Percentiles rank a stretch among this genome's conserved stretches.
Conservation (phyloP, 2,329 filamentous ascomycete species). For the Tolypocladium ophioglossoides region DNA sequence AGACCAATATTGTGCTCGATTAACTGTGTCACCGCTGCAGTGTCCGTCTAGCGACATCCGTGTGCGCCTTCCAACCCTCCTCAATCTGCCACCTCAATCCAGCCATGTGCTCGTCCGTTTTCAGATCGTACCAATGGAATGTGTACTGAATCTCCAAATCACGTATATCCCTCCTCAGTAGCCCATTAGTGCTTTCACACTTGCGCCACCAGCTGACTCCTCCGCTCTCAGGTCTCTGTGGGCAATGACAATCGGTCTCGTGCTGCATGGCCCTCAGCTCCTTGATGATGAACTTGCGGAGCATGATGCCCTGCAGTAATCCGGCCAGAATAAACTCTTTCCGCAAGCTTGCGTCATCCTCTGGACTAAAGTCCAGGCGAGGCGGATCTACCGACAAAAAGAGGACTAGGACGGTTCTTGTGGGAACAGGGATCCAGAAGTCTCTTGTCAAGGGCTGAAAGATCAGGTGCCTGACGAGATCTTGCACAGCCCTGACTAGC, state of each 20-base stretch:
- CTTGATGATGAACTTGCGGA: background rate
- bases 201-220: background rate
- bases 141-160: background rate
- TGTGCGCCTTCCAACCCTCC: background rate
- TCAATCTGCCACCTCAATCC: background rate
- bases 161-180: background rate
- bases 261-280: background rate
- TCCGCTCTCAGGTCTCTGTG: background rate
- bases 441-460: background rate
- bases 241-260: no score
- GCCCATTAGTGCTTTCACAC: background rate
- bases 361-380: background rate
- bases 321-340: background rate
- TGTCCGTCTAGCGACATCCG: background rate
- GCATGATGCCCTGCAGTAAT: background rate
- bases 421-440: background rate
- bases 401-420: background rate
- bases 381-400: background rate
- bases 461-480: background rate
- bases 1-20: no score
- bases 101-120: background rate
- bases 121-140: background rate
- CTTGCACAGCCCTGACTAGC: background rate
- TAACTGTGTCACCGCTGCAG: background rate
- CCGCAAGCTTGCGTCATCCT: background rate